phyloP scores from a whole-genome alignment of 257 asterid genomes.

The Solanum microdontum region DNA sequence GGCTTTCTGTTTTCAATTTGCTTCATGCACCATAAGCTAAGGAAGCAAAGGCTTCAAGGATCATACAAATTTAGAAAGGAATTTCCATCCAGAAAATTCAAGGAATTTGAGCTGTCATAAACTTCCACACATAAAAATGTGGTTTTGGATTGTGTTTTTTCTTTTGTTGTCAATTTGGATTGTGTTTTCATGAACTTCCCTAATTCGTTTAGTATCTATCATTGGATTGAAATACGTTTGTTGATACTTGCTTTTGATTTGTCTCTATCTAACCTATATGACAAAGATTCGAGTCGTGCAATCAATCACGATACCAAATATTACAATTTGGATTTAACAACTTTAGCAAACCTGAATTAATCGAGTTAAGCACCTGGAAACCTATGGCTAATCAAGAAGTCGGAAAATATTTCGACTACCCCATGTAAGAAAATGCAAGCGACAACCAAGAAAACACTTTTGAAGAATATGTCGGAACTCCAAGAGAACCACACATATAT shows the following conservation, averaged over 20 bases:
- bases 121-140: not conserved
- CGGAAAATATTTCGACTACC: not conserved
- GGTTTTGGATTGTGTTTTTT: not conserved
- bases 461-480: not conserved
- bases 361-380: not conserved
- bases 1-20: not conserved
- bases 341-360: not conserved
- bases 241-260: not conserved
- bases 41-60: not conserved
- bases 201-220: not conserved
- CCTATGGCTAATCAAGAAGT: not conserved
- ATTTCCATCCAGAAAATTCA: not conserved
- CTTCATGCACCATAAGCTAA: not conserved
- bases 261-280: not conserved
- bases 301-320: not conserved
- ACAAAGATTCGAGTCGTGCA: not conserved
- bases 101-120: not conserved
- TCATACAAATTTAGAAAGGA: not conserved
- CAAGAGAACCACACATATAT: not conserved
- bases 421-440: not conserved
- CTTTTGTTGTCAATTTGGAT: not conserved
- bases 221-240: not conserved
- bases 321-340: not conserved
- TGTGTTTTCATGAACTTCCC: not conserved
- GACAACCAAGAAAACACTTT: not conserved